Conservation (phyloP, 2,329 filamentous ascomycete species). For the Celoporthe dispersa region DNA sequence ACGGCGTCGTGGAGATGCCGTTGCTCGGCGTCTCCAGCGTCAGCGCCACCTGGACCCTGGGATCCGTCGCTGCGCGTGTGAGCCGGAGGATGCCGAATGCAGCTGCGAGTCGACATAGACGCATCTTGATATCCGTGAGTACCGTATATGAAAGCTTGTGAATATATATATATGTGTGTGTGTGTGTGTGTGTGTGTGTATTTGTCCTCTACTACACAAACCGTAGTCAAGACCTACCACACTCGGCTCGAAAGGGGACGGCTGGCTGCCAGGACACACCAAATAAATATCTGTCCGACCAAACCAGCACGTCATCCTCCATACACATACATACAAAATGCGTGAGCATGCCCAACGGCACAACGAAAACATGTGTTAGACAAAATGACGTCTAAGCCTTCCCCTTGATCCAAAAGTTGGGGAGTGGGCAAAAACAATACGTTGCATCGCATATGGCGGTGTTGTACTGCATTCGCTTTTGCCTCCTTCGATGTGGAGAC, state of each 20-base stretch:
- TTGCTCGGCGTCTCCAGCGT: constrained; percentile 26
- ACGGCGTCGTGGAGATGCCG: constrained; percentile 21
- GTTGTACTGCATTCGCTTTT: background rate
- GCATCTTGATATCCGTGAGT: constrained; percentile 12
- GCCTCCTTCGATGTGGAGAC: background rate
- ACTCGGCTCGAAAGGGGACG: background rate
- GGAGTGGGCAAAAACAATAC: background rate
- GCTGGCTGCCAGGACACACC: background rate
- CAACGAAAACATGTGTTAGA: background rate
- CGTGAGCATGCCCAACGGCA: background rate
- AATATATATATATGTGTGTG: background rate
- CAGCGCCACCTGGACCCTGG: constrained; percentile 21
- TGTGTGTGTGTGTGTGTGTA: background rate
- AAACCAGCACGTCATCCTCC: background rate
- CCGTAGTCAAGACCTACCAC: background rate
- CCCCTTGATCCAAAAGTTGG: background rate
- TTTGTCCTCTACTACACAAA: background rate
- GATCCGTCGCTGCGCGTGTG: constrained; percentile 14
- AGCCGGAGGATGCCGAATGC: background rate
- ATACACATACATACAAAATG: background rate
- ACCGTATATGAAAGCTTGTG: background rate
- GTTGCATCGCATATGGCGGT: background rate
- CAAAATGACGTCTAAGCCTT: background rate
- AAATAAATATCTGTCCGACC: background rate
- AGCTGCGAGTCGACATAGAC: background rate